Evolutionary conservation across 2,329 filamentous ascomycete genomes (phyloP).

Genomic region (Epichloe coenophiala): DNA sequence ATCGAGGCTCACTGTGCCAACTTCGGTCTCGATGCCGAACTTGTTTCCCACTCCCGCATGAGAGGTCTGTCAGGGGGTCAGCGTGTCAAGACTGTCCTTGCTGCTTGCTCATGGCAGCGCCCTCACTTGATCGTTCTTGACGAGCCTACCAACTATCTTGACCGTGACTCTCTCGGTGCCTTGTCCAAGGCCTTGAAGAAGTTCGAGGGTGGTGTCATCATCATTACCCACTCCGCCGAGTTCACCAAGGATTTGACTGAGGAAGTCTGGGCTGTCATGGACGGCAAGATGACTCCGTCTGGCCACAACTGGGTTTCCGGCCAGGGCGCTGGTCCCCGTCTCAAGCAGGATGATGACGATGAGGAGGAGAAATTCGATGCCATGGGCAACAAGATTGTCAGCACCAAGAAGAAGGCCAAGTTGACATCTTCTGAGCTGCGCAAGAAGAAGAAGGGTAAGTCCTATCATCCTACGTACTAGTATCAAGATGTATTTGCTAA

Average conservation of each 20-base stretch:
- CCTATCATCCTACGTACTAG: constrained; percentile 6
- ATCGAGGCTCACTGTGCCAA: constrained; percentile 94
- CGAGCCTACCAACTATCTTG: constrained; percentile 98
- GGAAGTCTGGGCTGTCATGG: constrained; percentile 96
- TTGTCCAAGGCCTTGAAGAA: constrained; percentile 94
- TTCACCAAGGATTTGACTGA: constrained; percentile 98
- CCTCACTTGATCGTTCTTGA: constrained; percentile 98
- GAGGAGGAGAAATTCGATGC: constrained; percentile 85
- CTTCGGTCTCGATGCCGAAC: constrained; percentile 94
- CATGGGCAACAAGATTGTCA: constrained; percentile 90
- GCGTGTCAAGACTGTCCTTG: constrained; percentile 99
- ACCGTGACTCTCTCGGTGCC: constrained; percentile 96
- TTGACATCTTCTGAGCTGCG: constrained; percentile 66
- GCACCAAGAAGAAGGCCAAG: constrained; percentile 84
- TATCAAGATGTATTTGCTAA: constrained; percentile 15
- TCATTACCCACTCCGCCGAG: constrained; percentile 97
- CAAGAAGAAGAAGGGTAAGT: constrained; percentile 88
- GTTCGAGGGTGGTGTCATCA: constrained; percentile 99
- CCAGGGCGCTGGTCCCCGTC: constrained; percentile 76
- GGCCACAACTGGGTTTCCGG: constrained; percentile 97
- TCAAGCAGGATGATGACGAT: constrained; percentile 61
- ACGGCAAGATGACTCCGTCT: constrained; percentile 84
- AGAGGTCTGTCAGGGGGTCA: constrained; percentile 98
- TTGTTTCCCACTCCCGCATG: constrained; percentile 98
- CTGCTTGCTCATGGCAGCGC: constrained; percentile 97